Base-by-base conservation (phyloP, 2,329 filamentous ascomycete genomes). In the Microsporum audouinii region DNA sequence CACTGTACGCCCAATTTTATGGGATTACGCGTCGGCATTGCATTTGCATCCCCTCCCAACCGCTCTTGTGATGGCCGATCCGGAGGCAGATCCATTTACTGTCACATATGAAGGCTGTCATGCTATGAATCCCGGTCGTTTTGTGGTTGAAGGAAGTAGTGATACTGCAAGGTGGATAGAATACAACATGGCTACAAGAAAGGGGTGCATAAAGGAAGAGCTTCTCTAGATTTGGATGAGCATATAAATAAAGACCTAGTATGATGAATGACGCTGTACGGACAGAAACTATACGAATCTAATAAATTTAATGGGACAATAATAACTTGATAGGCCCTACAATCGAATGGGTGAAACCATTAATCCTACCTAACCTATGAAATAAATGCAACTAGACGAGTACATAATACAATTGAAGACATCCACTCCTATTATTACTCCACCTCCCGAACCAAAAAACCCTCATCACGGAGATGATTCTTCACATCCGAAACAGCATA, bases 401-500 rank as follows among this genome's bases (percentile, higher is more conserved):
- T 27, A 1, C 45, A 14, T 49, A 1, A 29, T 27, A 31, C 45
- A 31, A 29, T 29, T 49, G 8, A 49, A 3, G 12, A 49, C 12
- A 1, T 29, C 45, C 5, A 12, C 14, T 17, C 3, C 31, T 23
- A 36, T 36, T 41, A 49, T 29, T 31, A 57, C 23, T 57, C 57
- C 41, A 45, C 63, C 62, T 53, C 59, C 63, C 36, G 59, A 59
- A 36, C 12, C 41, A 43, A 49, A 29, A 49, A 39, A 2, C 53
- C 59, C n/a, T 12, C 29, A 10, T 43, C 49, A 29, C 80, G 79
- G 62, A 99, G 74, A 70, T 88, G 83, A 62, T 95, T 87, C 76
- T 99, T 99, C 56, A 99, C 94, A 70, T 97, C 86, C 73, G 85
- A 86, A 14, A 99, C 92, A 0, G 91, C 96, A 75, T 92, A 99